A percentile compares a stretch with the other conserved stretches of the same genome.
Conservation (phyloP, 306 rosid species). For the Hippophae tibetana region DNA sequence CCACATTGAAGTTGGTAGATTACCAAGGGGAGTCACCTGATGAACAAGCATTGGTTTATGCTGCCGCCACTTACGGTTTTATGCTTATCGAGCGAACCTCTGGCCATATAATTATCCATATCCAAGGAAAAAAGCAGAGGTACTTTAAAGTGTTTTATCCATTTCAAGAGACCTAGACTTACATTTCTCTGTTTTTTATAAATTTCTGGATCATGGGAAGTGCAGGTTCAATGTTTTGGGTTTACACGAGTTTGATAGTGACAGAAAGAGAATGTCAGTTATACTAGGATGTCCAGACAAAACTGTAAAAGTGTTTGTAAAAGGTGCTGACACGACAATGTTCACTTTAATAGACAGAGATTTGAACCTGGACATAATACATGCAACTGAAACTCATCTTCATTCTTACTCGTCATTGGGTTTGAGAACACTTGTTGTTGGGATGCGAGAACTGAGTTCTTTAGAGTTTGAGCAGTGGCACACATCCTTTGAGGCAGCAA, state of each 20-base stretch:
- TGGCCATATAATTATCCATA: slow-evolving; percentile 84
- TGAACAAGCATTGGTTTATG: slow-evolving; percentile 94
- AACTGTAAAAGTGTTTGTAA: slow-evolving; percentile 76
- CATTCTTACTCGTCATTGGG: slow-evolving; percentile 71
- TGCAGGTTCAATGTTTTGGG: slow-evolving; percentile 95
- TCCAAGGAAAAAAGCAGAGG: slow-evolving; percentile 94
- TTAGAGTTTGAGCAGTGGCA: slow-evolving; percentile 84
- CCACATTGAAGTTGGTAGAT: slow-evolving; percentile 29
- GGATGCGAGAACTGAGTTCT: slow-evolving; percentile 61
- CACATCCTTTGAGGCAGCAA: slow-evolving; percentile 74
- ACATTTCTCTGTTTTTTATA: neutral
- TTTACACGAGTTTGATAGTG: slow-evolving; percentile 91
- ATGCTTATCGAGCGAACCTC: slow-evolving; percentile 96
- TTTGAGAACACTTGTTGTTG: slow-evolving; percentile 87
- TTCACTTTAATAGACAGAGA: slow-evolving; percentile 50
- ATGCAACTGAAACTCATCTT: slow-evolving; percentile 62
- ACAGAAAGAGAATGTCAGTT: slow-evolving; percentile 94
- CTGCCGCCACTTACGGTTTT: slow-evolving; percentile 88
- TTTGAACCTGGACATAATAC: slow-evolving; percentile 21
- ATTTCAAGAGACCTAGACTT: neutral
- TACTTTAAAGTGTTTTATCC: slow-evolving; percentile 21
- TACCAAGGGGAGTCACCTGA: slow-evolving; percentile 99
- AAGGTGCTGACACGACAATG: slow-evolving; percentile 94
- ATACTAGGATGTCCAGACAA: slow-evolving; percentile 80
- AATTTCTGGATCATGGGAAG: slow-evolving; percentile 15